Evolutionary conservation across 345 rosid genomes (phyloP).

Genomic region (Moringa oleifera): DNA sequence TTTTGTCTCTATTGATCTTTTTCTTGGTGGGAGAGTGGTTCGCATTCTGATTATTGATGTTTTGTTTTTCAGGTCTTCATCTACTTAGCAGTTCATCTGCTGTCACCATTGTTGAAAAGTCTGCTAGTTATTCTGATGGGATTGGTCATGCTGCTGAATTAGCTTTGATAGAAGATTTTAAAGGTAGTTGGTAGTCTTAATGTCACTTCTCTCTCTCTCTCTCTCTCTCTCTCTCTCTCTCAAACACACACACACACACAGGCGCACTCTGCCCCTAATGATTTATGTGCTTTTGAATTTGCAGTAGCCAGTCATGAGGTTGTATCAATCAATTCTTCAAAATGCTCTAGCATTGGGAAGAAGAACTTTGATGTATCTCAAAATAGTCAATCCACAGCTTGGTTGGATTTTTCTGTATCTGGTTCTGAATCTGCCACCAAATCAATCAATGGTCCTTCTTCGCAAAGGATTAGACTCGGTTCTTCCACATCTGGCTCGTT

Average conservation of each 20-base stretch:
- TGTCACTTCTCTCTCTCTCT: slow-evolving; percentile 12
- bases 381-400: slow-evolving; percentile 37
- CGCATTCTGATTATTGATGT: slow-evolving; percentile 20
- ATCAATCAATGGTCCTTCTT: slow-evolving; percentile 35
- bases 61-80: slow-evolving; percentile 46
- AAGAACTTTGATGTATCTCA: slow-evolving; percentile 40
- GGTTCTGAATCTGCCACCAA: slow-evolving; percentile 43
- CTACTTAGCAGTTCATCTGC: slow-evolving; percentile 29
- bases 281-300: slow-evolving; percentile 21
- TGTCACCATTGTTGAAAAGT: slow-evolving; percentile 20
- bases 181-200: slow-evolving; percentile 39
- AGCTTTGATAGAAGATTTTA: slow-evolving; percentile 28
- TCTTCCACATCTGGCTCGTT: slow-evolving; percentile 48
- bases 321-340: slow-evolving; percentile 41
- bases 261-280: slow-evolving; percentile 8
- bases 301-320: slow-evolving; percentile 45
- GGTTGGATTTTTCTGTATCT: slow-evolving; percentile 36
- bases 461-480: slow-evolving; percentile 33
- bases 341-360: slow-evolving; percentile 29
- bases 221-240: slow-evolving; percentile 10
- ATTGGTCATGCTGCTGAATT: slow-evolving; percentile 29
- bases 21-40: background rate
- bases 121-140: slow-evolving; percentile 32
- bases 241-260: too few species aligned
- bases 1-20: background rate